Conservation (phyloP, 768 basidiomycete species). For the Phylloporus sp. region DNA sequence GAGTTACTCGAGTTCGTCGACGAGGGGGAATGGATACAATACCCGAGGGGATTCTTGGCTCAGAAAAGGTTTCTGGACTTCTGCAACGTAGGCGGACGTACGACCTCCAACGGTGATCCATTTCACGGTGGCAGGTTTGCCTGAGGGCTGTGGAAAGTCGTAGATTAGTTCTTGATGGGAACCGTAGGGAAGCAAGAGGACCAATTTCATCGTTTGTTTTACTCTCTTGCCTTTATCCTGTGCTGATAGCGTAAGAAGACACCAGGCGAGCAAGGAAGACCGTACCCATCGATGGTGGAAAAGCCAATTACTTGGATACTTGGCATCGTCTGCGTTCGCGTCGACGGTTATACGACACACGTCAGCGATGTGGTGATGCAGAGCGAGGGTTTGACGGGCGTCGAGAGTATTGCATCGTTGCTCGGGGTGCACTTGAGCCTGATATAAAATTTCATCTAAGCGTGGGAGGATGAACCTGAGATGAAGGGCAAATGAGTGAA, state of each 20-base stretch:
- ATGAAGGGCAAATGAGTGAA: not conserved
- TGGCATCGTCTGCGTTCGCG: constrained; percentile 62
- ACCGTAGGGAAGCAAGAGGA: constrained; percentile 17
- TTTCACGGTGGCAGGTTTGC: constrained; percentile 63
- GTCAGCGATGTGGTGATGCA: constrained; percentile 49
- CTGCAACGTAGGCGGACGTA: constrained; percentile 65
- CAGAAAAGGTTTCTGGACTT: constrained; percentile 46
- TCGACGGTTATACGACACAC: constrained; percentile 60
- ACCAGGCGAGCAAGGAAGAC: not conserved
- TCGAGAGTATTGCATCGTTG: constrained; percentile 55
- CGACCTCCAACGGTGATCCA: constrained; percentile 74
- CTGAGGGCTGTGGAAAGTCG: constrained; percentile 49
- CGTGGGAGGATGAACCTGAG: not conserved
- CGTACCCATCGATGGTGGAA: constrained; percentile 65
- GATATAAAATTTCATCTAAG: constrained; percentile 68
- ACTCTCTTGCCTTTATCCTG: constrained; percentile 58
- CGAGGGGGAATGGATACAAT: not conserved
- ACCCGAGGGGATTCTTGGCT: constrained; percentile 1
- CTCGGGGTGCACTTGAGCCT: constrained; percentile 69
- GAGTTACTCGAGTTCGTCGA: not conserved
- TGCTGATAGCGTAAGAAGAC: constrained; percentile 11
- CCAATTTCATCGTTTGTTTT: constrained; percentile 44
- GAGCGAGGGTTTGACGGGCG: constrained; percentile 40
- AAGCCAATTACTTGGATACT: constrained; percentile 65
- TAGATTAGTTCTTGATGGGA: constrained; percentile 2